Evolutionary conservation across 257 asterid species (phyloP).

Genomic region (Cinchona pubescens): DNA sequence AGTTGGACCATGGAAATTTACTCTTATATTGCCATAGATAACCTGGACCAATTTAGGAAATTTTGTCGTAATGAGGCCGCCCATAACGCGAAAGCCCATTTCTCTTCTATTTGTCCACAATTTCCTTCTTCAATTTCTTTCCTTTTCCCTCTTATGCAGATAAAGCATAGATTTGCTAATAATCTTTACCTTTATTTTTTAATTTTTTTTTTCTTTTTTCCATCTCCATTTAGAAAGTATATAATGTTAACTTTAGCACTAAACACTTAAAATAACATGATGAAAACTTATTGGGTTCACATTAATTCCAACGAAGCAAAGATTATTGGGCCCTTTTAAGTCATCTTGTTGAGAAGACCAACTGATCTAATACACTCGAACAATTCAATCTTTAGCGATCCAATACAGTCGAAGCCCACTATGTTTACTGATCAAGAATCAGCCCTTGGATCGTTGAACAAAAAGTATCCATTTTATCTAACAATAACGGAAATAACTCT

Average conservation of each 20-base stretch:
- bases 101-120: background rate
- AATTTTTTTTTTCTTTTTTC: too few relatives aligned
- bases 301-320: background rate
- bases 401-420: too few relatives aligned
- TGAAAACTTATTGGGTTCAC: background rate
- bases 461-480: background rate
- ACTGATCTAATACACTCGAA: background rate
- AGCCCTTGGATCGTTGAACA: background rate
- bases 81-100: background rate
- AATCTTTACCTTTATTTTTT: background rate
- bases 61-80: background rate
- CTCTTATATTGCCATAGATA: too few relatives aligned
- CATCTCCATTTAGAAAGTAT: background rate
- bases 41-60: background rate
- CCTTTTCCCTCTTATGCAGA: background rate
- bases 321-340: background rate
- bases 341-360: background rate
- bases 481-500: background rate
- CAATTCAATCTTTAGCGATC: background rate
- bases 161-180: background rate
- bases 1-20: too few relatives aligned
- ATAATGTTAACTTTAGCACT: too few relatives aligned
- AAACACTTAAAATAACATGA: background rate
- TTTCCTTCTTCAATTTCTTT: background rate
- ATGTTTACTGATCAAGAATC: too few relatives aligned